A percentile compares a stretch with the other conserved stretches of the same genome.
Evolutionary conservation across 164 flowering plant species (phyloP).

Genomic region (Tetracentron sinense): DNA sequence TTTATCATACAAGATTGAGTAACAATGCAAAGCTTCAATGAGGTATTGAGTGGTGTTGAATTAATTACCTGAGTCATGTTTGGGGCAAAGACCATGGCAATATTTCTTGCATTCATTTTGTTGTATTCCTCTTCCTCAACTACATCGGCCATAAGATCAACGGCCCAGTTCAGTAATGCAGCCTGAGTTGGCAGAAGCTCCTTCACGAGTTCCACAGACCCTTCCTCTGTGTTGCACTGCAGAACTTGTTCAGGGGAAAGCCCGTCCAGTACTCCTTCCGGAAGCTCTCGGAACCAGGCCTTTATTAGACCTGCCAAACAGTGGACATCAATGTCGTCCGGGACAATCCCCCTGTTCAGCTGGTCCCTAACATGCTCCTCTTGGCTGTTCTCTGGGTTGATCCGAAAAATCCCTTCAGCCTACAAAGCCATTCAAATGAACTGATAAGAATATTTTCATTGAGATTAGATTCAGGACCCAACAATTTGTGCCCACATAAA

Average conservation of each 20-base stretch:
- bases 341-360: conserved; percentile 83
- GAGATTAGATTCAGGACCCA: not conserved
- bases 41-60: not conserved
- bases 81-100: conserved; percentile 93
- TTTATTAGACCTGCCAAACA: conserved; percentile 91
- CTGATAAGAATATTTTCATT: conserved; percentile 1
- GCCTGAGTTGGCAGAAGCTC: conserved; percentile 72
- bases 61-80: conserved; percentile 89
- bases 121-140: conserved; percentile 86
- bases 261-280: conserved; percentile 84
- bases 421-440: conserved; percentile 18
- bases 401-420: conserved; percentile 97
- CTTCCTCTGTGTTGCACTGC: conserved; percentile 79
- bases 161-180: conserved; percentile 85
- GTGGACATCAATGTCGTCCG: conserved; percentile 86
- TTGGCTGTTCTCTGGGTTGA: conserved; percentile 90
- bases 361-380: conserved; percentile 88
- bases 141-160: conserved; percentile 96
- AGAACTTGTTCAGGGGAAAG: conserved; percentile 94
- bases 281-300: conserved; percentile 97
- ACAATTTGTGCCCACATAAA: not conserved
- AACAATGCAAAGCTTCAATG: not conserved
- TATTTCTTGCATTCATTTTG: conserved; percentile 95
- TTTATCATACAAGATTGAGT: too few species aligned
- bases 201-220: conserved; percentile 67